Evolutionary conservation across 331 rosid species (phyloP).

Genomic region (Prunus yedoensis): DNA sequence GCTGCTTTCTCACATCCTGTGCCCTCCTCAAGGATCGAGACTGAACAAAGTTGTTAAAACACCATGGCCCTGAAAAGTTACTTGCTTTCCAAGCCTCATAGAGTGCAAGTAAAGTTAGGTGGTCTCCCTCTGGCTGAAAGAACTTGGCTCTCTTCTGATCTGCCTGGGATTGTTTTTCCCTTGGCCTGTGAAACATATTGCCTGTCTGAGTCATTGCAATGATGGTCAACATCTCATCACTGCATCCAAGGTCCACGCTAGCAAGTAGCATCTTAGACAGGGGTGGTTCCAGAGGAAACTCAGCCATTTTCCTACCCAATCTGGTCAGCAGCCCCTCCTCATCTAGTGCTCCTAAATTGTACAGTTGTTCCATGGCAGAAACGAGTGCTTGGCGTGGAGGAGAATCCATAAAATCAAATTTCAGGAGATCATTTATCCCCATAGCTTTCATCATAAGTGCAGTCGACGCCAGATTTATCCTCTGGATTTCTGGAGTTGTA

Average conservation of each 20-base stretch:
- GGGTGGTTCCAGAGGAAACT: slow-evolving; percentile 92
- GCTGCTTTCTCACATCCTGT: slow-evolving; percentile 93
- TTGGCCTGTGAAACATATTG: slow-evolving; percentile 78
- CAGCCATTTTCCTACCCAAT: slow-evolving; percentile 96
- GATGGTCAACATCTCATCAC: slow-evolving; percentile 94
- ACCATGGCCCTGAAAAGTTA: slow-evolving; percentile 93
- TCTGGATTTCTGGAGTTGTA: slow-evolving; percentile 80
- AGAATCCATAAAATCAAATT: slow-evolving; percentile 95
- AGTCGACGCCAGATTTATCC: slow-evolving; percentile 72
- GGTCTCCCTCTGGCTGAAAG: slow-evolving; percentile 98
- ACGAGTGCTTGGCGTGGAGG: slow-evolving; percentile 93
- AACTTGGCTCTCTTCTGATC: slow-evolving; percentile 95
- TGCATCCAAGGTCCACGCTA: slow-evolving; percentile 95
- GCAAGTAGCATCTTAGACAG: slow-evolving; percentile 87
- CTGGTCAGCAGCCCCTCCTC: slow-evolving; percentile 96
- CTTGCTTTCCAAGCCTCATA: slow-evolving; percentile 96
- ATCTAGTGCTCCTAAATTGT: slow-evolving; percentile 91
- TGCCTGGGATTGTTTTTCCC: slow-evolving; percentile 95
- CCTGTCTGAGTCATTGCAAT: slow-evolving; percentile 92
- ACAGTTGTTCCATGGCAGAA: slow-evolving; percentile 92
- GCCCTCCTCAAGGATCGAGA: slow-evolving; percentile 90
- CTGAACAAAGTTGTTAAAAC: slow-evolving; percentile 89
- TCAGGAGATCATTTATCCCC: slow-evolving; percentile 88
- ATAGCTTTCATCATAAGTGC: slow-evolving; percentile 84
- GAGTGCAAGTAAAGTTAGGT: slow-evolving; percentile 80